phyloP scores from a whole-genome alignment of 2,329 filamentous ascomycete genomes.

The Exophiala bonariae region DNA sequence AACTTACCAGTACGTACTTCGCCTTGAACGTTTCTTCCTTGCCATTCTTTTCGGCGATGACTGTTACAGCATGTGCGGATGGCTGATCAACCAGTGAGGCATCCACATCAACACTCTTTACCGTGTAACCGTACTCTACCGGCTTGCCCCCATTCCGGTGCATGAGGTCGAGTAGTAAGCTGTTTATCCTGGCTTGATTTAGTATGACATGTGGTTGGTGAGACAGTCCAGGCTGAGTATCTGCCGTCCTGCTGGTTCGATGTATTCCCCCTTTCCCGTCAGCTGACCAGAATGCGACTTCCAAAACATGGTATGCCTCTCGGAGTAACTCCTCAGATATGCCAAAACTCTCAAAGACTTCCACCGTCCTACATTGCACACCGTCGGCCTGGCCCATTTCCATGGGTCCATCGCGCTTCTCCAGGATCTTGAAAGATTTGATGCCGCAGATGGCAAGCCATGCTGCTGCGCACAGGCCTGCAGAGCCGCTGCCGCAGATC shows the following conservation, averaged over 20 bases:
- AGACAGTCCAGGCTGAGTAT: slow-evolving; percentile 55
- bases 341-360: slow-evolving; percentile 62
- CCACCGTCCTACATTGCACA: slow-evolving; percentile 61
- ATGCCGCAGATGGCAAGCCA: slow-evolving; percentile 63
- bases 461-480: slow-evolving; percentile 60
- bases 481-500: slow-evolving; percentile 62
- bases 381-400: slow-evolving; percentile 64
- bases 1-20: slow-evolving; percentile 44
- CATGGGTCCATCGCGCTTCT: slow-evolving; percentile 56
- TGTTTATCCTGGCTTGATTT: slow-evolving; percentile 58
- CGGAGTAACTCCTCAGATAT: slow-evolving; percentile 55
- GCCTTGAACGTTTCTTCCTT: slow-evolving; percentile 32
- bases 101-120: slow-evolving; percentile 54
- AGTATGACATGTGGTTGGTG: slow-evolving; percentile 59
- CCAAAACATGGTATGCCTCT: slow-evolving; percentile 59
- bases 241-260: slow-evolving; percentile 51
- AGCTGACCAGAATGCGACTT: slow-evolving; percentile 56
- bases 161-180: slow-evolving; percentile 55
- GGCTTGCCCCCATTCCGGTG: slow-evolving; percentile 40
- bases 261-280: slow-evolving; percentile 40
- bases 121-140: slow-evolving; percentile 58
- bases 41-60: slow-evolving; percentile 45
- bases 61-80: slow-evolving; percentile 45
- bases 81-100: slow-evolving; percentile 37
- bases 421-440: slow-evolving; percentile 46